Evolutionary conservation across 345 rosid genomes (phyloP).

Genomic region (Eucalyptus guilfoylei): DNA sequence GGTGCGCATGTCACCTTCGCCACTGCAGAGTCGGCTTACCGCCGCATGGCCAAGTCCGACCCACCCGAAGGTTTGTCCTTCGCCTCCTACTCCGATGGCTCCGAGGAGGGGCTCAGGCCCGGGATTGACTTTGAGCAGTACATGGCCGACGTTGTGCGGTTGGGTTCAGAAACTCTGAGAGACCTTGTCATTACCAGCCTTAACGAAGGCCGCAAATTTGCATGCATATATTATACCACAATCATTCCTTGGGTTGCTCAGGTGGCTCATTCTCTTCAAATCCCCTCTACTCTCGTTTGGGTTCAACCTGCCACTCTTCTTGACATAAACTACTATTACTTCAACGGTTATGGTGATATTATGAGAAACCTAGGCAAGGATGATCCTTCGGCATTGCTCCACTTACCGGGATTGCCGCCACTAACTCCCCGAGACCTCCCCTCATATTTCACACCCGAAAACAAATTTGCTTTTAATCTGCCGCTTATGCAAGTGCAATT

Average conservation of each 20-base stretch:
- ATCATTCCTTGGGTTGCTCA: slow-evolving; percentile 40
- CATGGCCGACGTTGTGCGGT: slow-evolving; percentile 25
- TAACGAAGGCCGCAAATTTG: slow-evolving; percentile 3
- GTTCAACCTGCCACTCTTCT: slow-evolving; percentile 54
- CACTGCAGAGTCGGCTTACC: slow-evolving; percentile 18
- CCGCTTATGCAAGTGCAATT: slow-evolving; percentile 9
- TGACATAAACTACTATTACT: slow-evolving; percentile 39
- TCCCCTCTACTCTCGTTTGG: slow-evolving; percentile 42
- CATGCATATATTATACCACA: slow-evolving; percentile 30
- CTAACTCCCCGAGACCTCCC: slow-evolving; percentile 27
- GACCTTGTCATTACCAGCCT: slow-evolving; percentile 12
- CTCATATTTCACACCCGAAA: slow-evolving; percentile 20
- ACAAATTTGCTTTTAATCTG: background rate
- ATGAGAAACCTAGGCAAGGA: background rate
- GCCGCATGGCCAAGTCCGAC: slow-evolving; percentile 20
- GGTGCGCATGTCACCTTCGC: slow-evolving; percentile 45
- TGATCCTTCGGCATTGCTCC: background rate
- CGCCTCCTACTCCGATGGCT: slow-evolving; percentile 47
- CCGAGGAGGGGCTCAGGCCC: slow-evolving; percentile 29
- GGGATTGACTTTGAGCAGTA: slow-evolving; percentile 1
- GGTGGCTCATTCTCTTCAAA: slow-evolving; percentile 30
- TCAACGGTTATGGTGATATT: slow-evolving; percentile 19
- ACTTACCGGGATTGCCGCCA: background rate
- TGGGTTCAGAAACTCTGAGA: slow-evolving; percentile 20
- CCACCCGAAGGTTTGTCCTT: slow-evolving; percentile 19